Percentiles rank a stretch among this genome's conserved stretches.
Evolutionary conservation across 164 flowering plant genomes (phyloP).

Genomic region (Chimonanthus salicifolius): DNA sequence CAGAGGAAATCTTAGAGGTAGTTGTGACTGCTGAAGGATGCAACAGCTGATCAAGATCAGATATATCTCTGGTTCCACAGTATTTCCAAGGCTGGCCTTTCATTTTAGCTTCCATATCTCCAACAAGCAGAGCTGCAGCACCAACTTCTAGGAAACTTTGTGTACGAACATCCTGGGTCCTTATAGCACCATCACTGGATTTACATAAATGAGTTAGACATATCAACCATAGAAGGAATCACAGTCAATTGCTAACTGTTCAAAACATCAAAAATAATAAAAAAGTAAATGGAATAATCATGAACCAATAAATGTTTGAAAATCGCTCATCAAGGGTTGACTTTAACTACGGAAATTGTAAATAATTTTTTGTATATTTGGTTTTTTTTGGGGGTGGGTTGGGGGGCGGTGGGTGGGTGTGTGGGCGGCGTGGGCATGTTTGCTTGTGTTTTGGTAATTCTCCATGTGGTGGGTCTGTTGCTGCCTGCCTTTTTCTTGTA

Average conservation of each 20-base stretch:
- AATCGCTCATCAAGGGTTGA: too few relatives aligned
- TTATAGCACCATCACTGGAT: conserved; percentile 52
- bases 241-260: neutral
- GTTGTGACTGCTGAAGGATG: conserved; percentile 77
- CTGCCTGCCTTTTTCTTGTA: too few relatives aligned
- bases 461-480: too few relatives aligned
- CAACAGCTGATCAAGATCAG: conserved; percentile 72
- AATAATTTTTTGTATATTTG: too few relatives aligned
- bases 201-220: conserved; percentile 5
- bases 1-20: conserved; percentile 61
- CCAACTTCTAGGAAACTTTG: conserved; percentile 86
- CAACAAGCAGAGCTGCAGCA: conserved; percentile 92
- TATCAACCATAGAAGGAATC: neutral
- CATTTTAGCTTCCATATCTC: conserved; percentile 70
- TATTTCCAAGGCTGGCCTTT: conserved; percentile 60
- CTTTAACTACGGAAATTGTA: too few relatives aligned
- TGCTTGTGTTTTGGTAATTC: too few relatives aligned
- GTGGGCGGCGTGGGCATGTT: too few relatives aligned
- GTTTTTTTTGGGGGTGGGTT: too few relatives aligned
- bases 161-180: conserved; percentile 44
- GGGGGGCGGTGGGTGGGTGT: too few relatives aligned
- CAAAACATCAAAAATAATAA: neutral
- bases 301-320: neutral
- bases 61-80: conserved; percentile 49
- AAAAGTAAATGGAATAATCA: neutral